Evolutionary conservation across 768 basidiomycete species (phyloP), one percentile per base, ranked within the genome.

Genomic region (Tremella yokohamensis): DNA sequence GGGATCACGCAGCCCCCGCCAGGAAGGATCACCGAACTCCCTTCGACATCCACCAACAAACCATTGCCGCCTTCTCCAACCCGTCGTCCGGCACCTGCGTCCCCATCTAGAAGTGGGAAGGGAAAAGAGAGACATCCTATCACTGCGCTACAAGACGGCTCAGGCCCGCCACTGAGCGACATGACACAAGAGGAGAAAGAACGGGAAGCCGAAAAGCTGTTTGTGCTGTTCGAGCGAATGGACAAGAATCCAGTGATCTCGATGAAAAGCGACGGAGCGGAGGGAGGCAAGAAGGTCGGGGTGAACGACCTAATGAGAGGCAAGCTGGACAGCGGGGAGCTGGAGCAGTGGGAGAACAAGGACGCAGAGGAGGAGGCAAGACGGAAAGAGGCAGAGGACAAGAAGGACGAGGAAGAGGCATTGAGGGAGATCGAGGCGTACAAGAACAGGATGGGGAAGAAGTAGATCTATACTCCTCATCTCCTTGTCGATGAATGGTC

Each of bases 141-240:
- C 53, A 60, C 66, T 22, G 12, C 45, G 40, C 37, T 87, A 89
- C 73, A 87, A 90, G 72, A 90, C 89, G 1, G 92, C 90, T 66
- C 40, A 15, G 54, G 54, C n/a, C 34, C 13, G 37, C 18, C 12
- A 16, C 78, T 75, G 80, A 78, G 3, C 78, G 84, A 50, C 39
- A 94, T 99, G 92, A 87, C 90, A 0, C 87, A 93, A 26, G 92
- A 93, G 72, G 94, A 99, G 81, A 96, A 94, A 76, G 90, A 96
- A 72, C 79, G 78, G 9, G 96, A 99, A 78, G 87, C 92, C 54
- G 93, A 97, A 80, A 86, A 86, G 70, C 79, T 99, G 40, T 90
- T 97, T 69, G 85, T 88, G 34, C 80, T 98, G 18, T 98, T 99
- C 69, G 89, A 96, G 62, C 81, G 93, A 48, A 79, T 98, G 62